A percentile compares a stretch with the other conserved stretches of the same genome.
These are phyloP conservation scores for Xylariaceae sp. DNA, from an alignment of 2,329 filamentous ascomycete genomes.

Conservation along the genomic window DNA sequence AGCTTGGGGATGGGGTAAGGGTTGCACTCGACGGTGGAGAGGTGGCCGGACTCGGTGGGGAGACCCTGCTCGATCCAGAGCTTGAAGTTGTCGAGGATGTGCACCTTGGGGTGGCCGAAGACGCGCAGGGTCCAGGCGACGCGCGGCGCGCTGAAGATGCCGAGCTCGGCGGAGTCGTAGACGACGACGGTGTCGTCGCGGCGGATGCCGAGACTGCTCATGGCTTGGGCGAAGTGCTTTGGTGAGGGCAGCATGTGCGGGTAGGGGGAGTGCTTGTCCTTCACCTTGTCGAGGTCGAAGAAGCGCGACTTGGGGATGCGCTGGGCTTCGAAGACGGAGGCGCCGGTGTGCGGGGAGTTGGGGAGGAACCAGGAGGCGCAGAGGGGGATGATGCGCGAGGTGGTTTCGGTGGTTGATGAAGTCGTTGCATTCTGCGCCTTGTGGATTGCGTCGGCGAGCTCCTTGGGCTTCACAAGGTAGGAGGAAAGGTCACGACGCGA, in stretches of 20 bases:
- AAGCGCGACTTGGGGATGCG: constrained; percentile 88
- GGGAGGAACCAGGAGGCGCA: constrained; percentile 96
- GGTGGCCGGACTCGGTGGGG: constrained; percentile 73
- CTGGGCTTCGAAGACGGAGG: constrained; percentile 71
- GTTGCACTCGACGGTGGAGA: constrained; percentile 61
- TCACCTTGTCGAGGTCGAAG: constrained; percentile 91
- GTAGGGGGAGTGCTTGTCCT: constrained; percentile 81
- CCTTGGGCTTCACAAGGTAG: constrained; percentile 79
- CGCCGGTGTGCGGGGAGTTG: constrained; percentile 78
- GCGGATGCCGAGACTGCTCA: constrained; percentile 82
- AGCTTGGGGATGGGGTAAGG: constrained; percentile 60
- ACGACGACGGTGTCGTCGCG: constrained; percentile 88
- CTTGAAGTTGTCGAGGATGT: constrained; percentile 92
- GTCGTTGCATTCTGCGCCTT: constrained; percentile 60
- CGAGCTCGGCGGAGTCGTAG: constrained; percentile 85
- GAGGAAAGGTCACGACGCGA: constrained; percentile 59
- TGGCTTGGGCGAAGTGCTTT: constrained; percentile 75
- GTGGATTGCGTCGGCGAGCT: constrained; percentile 69
- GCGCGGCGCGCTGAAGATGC: constrained; percentile 89
- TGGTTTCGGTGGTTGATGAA: constrained; percentile 70
- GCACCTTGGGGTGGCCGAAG: constrained; percentile 84
- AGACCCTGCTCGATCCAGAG: constrained; percentile 83
- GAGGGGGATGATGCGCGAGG: constrained; percentile 78
- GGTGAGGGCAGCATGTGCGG: constrained; percentile 92
- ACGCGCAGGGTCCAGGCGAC: constrained; percentile 89